Base-by-base conservation (phyloP, 768 basidiomycete genomes). In the Serendipita sp. region DNA sequence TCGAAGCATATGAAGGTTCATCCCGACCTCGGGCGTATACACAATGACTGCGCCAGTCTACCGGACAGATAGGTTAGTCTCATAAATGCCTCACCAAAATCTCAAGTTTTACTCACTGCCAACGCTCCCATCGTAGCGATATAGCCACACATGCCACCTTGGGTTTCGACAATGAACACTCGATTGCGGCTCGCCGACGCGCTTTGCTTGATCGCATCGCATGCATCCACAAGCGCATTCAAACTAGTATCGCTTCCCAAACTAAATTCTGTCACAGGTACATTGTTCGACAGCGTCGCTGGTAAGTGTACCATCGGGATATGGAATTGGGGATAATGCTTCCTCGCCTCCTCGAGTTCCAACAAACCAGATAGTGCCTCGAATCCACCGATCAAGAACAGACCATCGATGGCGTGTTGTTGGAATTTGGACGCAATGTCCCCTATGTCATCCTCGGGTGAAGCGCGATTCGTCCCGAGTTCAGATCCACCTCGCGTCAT, bases 181-280 rank as follows among this genome's bases (percentile, higher is more conserved):
- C 96, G 79, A 74, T 98, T 93, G 67, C 96, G 75, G 71, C 92
- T 96, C 3, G 96, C 95, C 64, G 89, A 89, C 8, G 96, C 96
- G 71, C 91, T 94, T 79, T 99, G 96, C 77, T 94, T 96, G 76
- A 99, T 97, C 46, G 94, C 86, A 75, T 99, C 96, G 72, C 95
- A 98, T 3, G 96, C 96, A 67, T 94, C 91, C 63, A 98, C 93
- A 35, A 99, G 79, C 2, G 94, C 93, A 73, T 98, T 99, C 79
- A 99, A 78, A 73, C 89, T 90, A n/a, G 96, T 99, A 72, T 99
- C 96, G 69, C 86, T 88, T 52, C 96, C 96, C 66, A 99, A 76
- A 73, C 91, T 94, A 75, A 89, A 91, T 73, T 98, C 94, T 58
- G 95, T 97, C 79, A 97, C 74, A 2, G 96, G 96, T 11, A 99